Evolutionary conservation across 2,329 filamentous ascomycete species (phyloP).

Genomic region (Aschersonia sp.): DNA sequence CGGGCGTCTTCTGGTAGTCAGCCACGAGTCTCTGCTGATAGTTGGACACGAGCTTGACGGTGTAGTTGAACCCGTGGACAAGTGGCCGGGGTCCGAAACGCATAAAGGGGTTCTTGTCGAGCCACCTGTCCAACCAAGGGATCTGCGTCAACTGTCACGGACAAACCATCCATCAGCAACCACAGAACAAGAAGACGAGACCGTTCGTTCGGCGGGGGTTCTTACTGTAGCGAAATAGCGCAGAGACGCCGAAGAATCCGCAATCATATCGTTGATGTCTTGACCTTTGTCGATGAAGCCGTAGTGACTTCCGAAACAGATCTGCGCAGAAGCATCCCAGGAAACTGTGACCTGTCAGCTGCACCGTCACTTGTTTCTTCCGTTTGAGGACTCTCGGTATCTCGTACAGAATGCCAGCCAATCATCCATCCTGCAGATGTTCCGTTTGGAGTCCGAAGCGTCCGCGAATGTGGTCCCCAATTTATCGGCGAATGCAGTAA

Average conservation of each 20-base stretch:
- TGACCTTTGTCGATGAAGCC: slow-evolving; percentile 23
- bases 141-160: slow-evolving; percentile 8
- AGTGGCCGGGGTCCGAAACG: slow-evolving; percentile 10
- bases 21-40: slow-evolving; percentile 1
- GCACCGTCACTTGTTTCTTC: not conserved
- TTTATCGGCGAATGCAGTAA: slow-evolving; percentile 2
- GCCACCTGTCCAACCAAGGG: slow-evolving; percentile 11
- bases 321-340: slow-evolving; percentile 26
- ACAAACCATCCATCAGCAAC: not conserved
- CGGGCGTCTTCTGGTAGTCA: slow-evolving; percentile 6
- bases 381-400: not conserved
- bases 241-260: slow-evolving; percentile 11
- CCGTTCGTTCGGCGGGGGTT: not conserved
- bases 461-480: slow-evolving; percentile 5
- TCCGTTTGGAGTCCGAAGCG: not conserved
- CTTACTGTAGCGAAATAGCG: slow-evolving; percentile 16
- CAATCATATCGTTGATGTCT: slow-evolving; percentile 23
- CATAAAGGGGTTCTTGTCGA: slow-evolving; percentile 15
- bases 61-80: slow-evolving; percentile 7
- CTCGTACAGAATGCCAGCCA: slow-evolving; percentile 7
- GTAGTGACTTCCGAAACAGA: slow-evolving; percentile 24
- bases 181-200: not conserved
- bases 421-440: slow-evolving; percentile 7
- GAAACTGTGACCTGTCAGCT: slow-evolving; percentile 9
- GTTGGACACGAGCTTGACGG: slow-evolving; percentile 9